Evolutionary conservation across 140 eudicot genomes (phyloP), one percentile per base, ranked within the genome.

Genomic region (Senecio squalidus): DNA sequence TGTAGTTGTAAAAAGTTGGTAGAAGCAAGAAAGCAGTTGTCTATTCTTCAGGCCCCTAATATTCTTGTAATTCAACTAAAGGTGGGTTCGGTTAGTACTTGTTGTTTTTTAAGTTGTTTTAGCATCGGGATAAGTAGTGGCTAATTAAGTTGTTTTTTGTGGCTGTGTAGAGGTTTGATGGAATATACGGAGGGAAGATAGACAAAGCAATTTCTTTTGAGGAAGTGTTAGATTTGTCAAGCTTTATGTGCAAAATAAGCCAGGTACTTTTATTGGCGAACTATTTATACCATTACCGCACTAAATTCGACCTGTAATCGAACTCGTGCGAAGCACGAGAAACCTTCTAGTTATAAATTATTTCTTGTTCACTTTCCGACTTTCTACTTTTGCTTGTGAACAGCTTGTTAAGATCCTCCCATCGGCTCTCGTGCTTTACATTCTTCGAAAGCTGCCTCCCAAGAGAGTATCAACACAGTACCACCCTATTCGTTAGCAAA

Each of bases 11-110:
- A 93, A 82, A 77, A 84, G 61, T 54, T 93, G 78, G 95, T 93
- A 58, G 30, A 78, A 30, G 99, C 99, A 56, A 93, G 80, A 82
- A 93, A 93, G 81, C 99, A 93, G 67, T 81, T 93, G 99, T 84
- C 95, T 6, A 77, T 93, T 57, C 77, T 88, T 67, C 89, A 88
- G 74, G 95, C 96, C 10, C 99, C 99, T 15, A 93, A 93, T 81
- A 86, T 93, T 56, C 96, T 93, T 73, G 99, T 88, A 21, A 74
- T 93, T 40, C 99, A 93, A 70, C 80, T 93, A 17, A 93, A 93
- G 99, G 99, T 86, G 44, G 16, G 77, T 39, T 15, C 4, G 25
- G 16, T 62, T 55, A 11, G 49, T 49, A 20, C 17, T 22, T 44
- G 10, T 15, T 51, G 45, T 59, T 39, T 39, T 24, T 58, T 25